These are phyloP conservation scores for Phytophthora boehmeriae DNA, from an alignment of 352 stramenopile genomes.

Conservation along the genomic window DNA sequence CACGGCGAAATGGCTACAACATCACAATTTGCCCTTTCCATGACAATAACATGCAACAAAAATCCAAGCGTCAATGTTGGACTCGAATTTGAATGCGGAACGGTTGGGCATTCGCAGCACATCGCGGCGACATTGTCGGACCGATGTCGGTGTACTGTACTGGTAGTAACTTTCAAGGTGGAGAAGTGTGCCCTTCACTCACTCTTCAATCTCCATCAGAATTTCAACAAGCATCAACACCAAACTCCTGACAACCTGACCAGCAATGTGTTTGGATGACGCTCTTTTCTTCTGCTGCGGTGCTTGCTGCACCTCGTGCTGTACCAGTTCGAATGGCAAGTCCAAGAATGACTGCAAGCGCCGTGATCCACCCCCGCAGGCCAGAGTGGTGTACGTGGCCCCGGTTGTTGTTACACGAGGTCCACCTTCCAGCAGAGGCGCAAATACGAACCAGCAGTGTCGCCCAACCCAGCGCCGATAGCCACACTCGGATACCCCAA, in stretches of 20 bases:
- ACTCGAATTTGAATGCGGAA: slow-evolving; percentile 1
- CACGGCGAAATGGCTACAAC: neutral
- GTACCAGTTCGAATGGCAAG: slow-evolving; percentile 18
- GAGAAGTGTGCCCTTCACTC: neutral
- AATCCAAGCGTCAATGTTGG: slow-evolving; percentile 7
- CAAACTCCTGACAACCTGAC: neutral
- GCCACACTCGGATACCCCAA: neutral
- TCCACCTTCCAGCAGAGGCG: slow-evolving; percentile 18
- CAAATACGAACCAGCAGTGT: slow-evolving; percentile 5
- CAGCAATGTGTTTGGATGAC: slow-evolving; percentile 21
- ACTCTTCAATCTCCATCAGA: slow-evolving; percentile 16
- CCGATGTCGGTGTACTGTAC: too few species aligned
- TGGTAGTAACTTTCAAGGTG: too few species aligned
- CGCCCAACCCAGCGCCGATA: slow-evolving; percentile 3
- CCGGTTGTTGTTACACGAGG: slow-evolving; percentile 24
- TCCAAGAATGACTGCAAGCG: slow-evolving; percentile 10
- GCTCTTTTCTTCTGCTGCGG: slow-evolving; percentile 25
- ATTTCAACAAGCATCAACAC: neutral
- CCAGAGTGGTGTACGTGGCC: slow-evolving; percentile 25
- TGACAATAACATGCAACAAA: too few species aligned
- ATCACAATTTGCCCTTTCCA: too few species aligned
- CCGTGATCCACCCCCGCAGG: slow-evolving; percentile 9
- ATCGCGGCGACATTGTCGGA: too few species aligned
- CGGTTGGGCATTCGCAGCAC: too few species aligned
- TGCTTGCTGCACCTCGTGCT: slow-evolving; percentile 27